Conservation (phyloP, 306 rosid species). For the Trichosanthes truncata region DNA sequence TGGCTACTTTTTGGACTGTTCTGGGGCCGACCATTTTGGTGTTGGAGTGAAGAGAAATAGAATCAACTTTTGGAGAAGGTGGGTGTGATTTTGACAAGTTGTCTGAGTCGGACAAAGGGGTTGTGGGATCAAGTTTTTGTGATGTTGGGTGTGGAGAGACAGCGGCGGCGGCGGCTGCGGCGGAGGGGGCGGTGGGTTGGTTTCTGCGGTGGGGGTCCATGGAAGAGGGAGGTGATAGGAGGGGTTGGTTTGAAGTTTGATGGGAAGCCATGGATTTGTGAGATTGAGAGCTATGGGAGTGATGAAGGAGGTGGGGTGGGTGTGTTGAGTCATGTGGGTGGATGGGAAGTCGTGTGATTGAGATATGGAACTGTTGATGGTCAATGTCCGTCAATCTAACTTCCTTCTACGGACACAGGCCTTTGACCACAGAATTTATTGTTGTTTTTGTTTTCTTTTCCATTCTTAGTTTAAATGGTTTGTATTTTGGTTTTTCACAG, state of each 20-base stretch:
- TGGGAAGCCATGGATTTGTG: constrained; percentile 30
- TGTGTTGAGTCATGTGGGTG: not conserved
- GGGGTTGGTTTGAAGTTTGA: constrained; percentile 46
- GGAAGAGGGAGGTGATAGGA: constrained; percentile 24
- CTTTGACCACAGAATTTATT: constrained; percentile 5
- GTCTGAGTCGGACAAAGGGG: constrained; percentile 22
- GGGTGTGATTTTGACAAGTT: not conserved
- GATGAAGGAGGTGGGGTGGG: not conserved
- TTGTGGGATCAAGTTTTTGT: constrained; percentile 33
- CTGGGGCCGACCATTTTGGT: not conserved
- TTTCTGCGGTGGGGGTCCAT: constrained; percentile 23
- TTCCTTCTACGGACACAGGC: not conserved
- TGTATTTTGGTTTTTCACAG: not conserved
- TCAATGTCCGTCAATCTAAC: not conserved
- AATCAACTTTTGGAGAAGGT: not conserved
- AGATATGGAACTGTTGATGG: not conserved
- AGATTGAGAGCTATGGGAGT: not conserved
- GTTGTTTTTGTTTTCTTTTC: not conserved
- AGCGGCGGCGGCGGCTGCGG: not conserved
- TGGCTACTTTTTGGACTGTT: not conserved
- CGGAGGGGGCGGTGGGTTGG: constrained; percentile 21
- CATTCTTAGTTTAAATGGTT: not conserved
- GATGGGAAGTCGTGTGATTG: too few species aligned
- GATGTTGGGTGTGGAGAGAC: constrained; percentile 6
- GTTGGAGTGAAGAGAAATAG: not conserved